Evolutionary conservation across 2,329 filamentous ascomycete genomes (phyloP), one percentile per base, ranked within the genome.

Genomic region (Botryotinia narcissicola): DNA sequence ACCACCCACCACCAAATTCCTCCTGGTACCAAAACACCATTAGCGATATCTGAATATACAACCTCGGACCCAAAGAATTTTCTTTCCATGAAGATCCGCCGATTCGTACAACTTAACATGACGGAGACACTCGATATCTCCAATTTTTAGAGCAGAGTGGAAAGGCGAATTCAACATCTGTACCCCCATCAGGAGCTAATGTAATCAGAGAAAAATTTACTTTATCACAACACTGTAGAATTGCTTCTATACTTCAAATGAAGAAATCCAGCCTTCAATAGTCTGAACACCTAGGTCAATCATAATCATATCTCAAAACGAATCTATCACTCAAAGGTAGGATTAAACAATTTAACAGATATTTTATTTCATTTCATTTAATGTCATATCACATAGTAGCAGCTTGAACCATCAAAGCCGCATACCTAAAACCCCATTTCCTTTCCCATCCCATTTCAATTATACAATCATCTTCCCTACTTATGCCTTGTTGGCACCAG

Each of bases 401-500:
- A 54, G 46, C 46, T 51, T 18, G 63, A 40, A 54, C 16, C 25
- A 29, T 54, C 46, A 67, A 67, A 67, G 64, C 46, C 32, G 46
- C 64, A 18, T 40, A 51, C 64, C 35, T 46, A 9, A 54, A 67
- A 54, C 9, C 44, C 64, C 9, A 54, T 54, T 35, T 35, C 60
- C 35, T 42, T 44, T 40, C 35, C 32, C 32, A 40, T 40, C 64
- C 60, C 32, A 32, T 32, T 22, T 44, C 22, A 29, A 70, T 25
- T 40, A 37, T 61, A 61, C 35, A 61, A 4, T 16, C 32, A 29
- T 32, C 29, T 57, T 37, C 6, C 46, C 32, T 7, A 37, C 29
- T 51, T 54, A 71, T 46, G 70, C 70, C 70, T 71, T 71, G 37
- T 70, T 70, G 22, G 68, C 68, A 51, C 68, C 68, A n/a, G 54